phyloP scores from a whole-genome alignment of 2,329 filamentous ascomycete species.

The Fusarium sp. region DNA sequence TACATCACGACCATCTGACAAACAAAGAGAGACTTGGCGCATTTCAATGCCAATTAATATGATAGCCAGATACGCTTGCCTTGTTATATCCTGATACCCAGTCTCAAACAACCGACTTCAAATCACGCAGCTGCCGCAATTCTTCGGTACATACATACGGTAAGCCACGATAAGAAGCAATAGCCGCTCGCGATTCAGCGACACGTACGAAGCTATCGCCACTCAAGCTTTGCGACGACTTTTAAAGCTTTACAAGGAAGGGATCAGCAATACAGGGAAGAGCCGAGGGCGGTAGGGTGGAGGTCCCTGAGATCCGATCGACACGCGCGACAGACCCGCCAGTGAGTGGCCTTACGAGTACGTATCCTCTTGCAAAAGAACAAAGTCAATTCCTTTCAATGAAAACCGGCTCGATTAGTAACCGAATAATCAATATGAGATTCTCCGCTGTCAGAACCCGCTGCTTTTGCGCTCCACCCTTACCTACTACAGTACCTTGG shows the following conservation, averaged over 20 bases:
- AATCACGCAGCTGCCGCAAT: neutral
- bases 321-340: conserved; percentile 42
- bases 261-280: conserved; percentile 39
- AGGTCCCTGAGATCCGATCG: conserved; percentile 49
- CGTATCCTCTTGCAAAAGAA: conserved; percentile 6
- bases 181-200: conserved; percentile 22
- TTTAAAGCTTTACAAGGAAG: conserved; percentile 24
- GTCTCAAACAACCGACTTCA: neutral
- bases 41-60: neutral
- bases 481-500: neutral
- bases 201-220: conserved; percentile 39
- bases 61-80: neutral
- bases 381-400: conserved; percentile 40
- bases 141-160: neutral
- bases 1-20: neutral
- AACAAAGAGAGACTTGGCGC: neutral
- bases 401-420: conserved; percentile 8
- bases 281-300: conserved; percentile 41
- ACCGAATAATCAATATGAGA: neutral
- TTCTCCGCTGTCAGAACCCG: neutral
- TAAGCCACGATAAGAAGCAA: conserved; percentile 15
- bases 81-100: neutral
- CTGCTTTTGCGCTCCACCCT: neutral
- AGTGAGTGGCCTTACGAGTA: conserved; percentile 25
- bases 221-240: conserved; percentile 29